These are phyloP conservation scores for Exophiala mesophila DNA, from an alignment of 2,329 filamentous ascomycete genomes.

Conservation along the genomic window DNA sequence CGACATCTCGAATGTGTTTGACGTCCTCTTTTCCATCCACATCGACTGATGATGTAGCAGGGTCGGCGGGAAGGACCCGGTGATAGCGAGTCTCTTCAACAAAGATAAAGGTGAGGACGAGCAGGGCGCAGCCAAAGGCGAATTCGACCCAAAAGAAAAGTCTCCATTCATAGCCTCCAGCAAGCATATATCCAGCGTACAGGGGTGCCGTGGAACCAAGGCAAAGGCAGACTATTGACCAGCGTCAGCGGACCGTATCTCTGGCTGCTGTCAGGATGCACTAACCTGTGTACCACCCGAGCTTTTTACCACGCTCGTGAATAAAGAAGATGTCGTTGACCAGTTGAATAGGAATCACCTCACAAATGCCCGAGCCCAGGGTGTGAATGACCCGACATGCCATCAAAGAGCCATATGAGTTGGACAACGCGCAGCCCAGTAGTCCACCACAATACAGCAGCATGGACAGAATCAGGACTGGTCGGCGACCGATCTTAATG, in stretches of 20 bases:
- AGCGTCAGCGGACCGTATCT: too few species aligned
- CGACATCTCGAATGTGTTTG: too few species aligned
- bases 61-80: conserved; percentile 9
- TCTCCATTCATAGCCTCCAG: conserved; percentile 55
- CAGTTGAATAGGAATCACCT: conserved; percentile 44
- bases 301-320: conserved; percentile 45
- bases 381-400: conserved; percentile 40
- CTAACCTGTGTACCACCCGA: conserved; percentile 60
- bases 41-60: conserved; percentile 10
- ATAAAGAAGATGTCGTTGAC: conserved; percentile 47
- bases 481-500: conserved; percentile 46
- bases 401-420: conserved; percentile 40
- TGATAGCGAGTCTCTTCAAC: conserved; percentile 57
- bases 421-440: conserved; percentile 40
- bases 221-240: conserved; percentile 34
- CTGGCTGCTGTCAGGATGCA: too few species aligned
- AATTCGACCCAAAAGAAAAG: conserved; percentile 59
- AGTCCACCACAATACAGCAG: conserved; percentile 37
- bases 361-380: conserved; percentile 43
- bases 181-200: conserved; percentile 58
- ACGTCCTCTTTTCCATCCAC: conserved; percentile 25
- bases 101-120: conserved; percentile 51
- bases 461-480: conserved; percentile 40
- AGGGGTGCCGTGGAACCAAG: conserved; percentile 42
- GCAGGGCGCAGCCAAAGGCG: conserved; percentile 45